These are phyloP conservation scores for Chaetomium cochliodes DNA, from an alignment of 495 filamentous ascomycete species.

Conservation along the genomic window DNA sequence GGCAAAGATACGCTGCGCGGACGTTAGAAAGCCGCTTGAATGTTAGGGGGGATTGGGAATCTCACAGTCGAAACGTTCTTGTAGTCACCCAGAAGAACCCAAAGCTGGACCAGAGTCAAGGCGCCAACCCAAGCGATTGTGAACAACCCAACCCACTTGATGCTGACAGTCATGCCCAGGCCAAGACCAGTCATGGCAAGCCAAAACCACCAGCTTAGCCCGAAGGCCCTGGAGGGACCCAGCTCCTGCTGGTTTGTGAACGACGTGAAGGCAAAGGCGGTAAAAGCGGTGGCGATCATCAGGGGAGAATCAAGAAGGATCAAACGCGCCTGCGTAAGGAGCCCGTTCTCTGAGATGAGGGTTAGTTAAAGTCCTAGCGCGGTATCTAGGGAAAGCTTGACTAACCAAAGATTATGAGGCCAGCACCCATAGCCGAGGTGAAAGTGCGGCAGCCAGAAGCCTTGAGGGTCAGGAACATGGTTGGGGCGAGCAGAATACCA, in stretches of 20 bases:
- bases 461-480: conserved; percentile 93
- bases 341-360: conserved; percentile 71
- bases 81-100: conserved; percentile 87
- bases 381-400: neutral
- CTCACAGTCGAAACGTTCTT: conserved; percentile 70
- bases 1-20: conserved; percentile 69
- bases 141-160: conserved; percentile 98
- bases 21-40: conserved; percentile 21
- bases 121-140: conserved; percentile 97
- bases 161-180: conserved; percentile 87
- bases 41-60: conserved; percentile 32
- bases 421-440: conserved; percentile 77
- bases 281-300: conserved; percentile 90
- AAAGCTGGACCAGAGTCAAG: conserved; percentile 87
- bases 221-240: conserved; percentile 81
- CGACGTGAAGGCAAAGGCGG: conserved; percentile 82
- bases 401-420: conserved; percentile 85
- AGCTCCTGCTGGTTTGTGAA: conserved; percentile 98
- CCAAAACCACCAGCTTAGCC: conserved; percentile 97
- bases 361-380: conserved; percentile 8
- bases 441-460: conserved; percentile 83
- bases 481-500: conserved; percentile 81
- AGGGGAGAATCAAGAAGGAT: conserved; percentile 95
- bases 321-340: conserved; percentile 89
- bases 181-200: conserved; percentile 79